Percentiles rank a stretch among this genome's conserved stretches.
Conservation (phyloP, 2,329 filamentous ascomycete species). For the Amesomyces nigricolor region DNA sequence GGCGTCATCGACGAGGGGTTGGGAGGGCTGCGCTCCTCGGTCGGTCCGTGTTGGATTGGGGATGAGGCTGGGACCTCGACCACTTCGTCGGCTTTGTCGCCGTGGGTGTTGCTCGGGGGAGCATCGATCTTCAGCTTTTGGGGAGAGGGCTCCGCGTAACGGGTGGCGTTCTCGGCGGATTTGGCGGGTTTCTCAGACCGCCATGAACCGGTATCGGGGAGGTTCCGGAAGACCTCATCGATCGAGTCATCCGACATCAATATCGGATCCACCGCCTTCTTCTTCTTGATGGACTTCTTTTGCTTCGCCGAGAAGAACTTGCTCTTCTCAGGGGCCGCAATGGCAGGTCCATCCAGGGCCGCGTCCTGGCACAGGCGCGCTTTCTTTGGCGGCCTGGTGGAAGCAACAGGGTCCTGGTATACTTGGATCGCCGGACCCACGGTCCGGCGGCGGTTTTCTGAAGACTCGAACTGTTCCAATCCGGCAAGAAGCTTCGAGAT, state of each 20-base stretch:
- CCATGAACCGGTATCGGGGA: conserved; percentile 50
- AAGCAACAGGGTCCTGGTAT: conserved; percentile 22
- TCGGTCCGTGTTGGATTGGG: conserved; percentile 6
- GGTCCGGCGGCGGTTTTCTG: conserved; percentile 25
- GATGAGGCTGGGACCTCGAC: conserved; percentile 23
- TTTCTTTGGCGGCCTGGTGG: conserved; percentile 49
- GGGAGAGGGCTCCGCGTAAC: conserved; percentile 40
- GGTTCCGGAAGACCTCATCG: conserved; percentile 46
- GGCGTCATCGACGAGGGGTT: conserved; percentile 21
- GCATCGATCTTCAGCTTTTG: conserved; percentile 11
- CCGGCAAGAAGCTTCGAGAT: conserved; percentile 39
- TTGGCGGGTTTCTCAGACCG: conserved; percentile 34
- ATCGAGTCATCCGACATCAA: conserved; percentile 53
- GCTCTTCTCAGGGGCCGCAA: conserved; percentile 41
- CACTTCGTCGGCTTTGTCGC: conserved; percentile 7
- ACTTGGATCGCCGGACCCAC: conserved; percentile 26
- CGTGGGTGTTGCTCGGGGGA: conserved; percentile 8
- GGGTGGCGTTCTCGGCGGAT: conserved; percentile 36
- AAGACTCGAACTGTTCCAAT: conserved; percentile 9
- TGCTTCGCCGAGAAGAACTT: conserved; percentile 45
- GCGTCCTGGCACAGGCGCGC: conserved; percentile 47
- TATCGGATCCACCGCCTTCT: conserved; percentile 36
- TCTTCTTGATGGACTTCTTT: conserved; percentile 29
- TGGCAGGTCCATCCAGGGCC: conserved; percentile 26
- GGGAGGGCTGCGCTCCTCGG: not conserved